phyloP scores from a whole-genome alignment of 805 yeast species.

The Naumovozyma castellii region DNA sequence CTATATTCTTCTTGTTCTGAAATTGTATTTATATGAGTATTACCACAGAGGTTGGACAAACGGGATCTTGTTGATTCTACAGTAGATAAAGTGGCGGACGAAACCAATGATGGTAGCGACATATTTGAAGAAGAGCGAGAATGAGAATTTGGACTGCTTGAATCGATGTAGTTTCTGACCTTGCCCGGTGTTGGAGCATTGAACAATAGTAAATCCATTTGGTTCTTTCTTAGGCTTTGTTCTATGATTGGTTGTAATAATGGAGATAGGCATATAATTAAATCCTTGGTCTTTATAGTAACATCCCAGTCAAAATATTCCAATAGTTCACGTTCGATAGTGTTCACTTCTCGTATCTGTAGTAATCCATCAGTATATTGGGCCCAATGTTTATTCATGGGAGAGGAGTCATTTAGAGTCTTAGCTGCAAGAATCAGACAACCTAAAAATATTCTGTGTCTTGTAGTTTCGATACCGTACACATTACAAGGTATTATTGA shows the following conservation, averaged over 20 bases:
- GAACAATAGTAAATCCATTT: conserved; percentile 21
- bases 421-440: conserved; percentile 88
- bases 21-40: neutral
- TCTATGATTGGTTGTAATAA: conserved; percentile 66
- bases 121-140: conserved; percentile 27
- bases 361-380: conserved; percentile 82
- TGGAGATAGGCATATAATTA: conserved; percentile 58
- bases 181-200: conserved; percentile 16
- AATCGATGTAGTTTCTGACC: conserved; percentile 7
- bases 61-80: conserved; percentile 13
- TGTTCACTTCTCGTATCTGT: conserved; percentile 68
- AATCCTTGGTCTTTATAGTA: conserved; percentile 58
- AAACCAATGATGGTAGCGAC: conserved; percentile 35
- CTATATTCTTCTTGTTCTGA: conserved; percentile 1
- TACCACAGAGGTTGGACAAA: neutral
- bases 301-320: conserved; percentile 80
- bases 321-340: conserved; percentile 83
- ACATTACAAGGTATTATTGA: conserved; percentile 76
- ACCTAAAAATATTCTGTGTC: conserved; percentile 87
- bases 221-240: conserved; percentile 16
- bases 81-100: conserved; percentile 30
- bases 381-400: conserved; percentile 95
- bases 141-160: conserved; percentile 13
- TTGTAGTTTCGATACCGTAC: conserved; percentile 83
- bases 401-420: conserved; percentile 85